Percentiles rank a stretch among this genome's conserved stretches.
Evolutionary conservation across 2,329 filamentous ascomycete genomes (phyloP).

Genomic region (Fusarium sp.): DNA sequence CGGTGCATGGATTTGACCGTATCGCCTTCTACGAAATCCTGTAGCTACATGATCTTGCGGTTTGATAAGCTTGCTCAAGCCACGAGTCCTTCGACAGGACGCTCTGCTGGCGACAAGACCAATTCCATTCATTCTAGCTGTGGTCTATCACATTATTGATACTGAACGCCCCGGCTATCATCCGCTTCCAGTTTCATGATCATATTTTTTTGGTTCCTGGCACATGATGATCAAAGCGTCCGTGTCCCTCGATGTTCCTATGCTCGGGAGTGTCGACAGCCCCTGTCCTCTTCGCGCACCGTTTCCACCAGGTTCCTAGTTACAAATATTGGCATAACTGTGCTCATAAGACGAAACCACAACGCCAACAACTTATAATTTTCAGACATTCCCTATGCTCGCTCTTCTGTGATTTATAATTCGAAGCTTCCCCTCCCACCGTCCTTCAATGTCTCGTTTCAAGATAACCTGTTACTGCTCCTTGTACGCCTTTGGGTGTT

Average conservation of each 20-base stretch:
- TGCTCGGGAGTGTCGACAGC: neutral
- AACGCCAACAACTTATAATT: constrained; percentile 25
- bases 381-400: constrained; percentile 30
- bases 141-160: constrained; percentile 10
- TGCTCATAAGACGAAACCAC: constrained; percentile 30
- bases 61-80: neutral
- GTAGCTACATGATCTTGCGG: neutral
- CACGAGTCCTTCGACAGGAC: neutral
- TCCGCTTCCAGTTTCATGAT: neutral
- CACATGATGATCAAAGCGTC: neutral
- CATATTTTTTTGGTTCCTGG: neutral
- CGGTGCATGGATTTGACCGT: neutral
- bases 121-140: constrained; percentile 33
- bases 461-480: constrained; percentile 9
- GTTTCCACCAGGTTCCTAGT: neutral
- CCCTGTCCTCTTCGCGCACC: neutral
- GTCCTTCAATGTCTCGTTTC: constrained; percentile 7
- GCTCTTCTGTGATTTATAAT: constrained; percentile 33
- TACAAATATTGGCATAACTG: constrained; percentile 26
- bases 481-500: constrained; percentile 23
- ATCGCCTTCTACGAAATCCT: neutral
- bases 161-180: neutral
- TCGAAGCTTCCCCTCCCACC: constrained; percentile 7
- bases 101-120: neutral
- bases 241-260: neutral